Base-by-base conservation (phyloP, 2,329 filamentous ascomycete species). In the Hymenoscyphus albidus region DNA sequence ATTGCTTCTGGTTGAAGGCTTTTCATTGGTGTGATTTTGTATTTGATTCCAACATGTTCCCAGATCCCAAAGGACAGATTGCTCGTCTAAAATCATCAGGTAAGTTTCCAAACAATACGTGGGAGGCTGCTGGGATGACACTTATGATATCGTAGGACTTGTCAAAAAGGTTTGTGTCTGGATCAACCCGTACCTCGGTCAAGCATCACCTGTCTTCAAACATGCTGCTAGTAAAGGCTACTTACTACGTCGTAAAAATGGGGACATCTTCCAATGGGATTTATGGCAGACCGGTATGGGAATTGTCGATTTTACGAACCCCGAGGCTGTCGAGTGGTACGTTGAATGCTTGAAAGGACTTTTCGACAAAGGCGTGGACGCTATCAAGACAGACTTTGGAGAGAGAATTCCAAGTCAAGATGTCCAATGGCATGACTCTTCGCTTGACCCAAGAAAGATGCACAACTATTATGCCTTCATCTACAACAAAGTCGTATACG, bases 1-100 rank as follows among this genome's bases (percentile, higher is more conserved):
- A 88, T 71, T 85, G 82, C 71, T 88, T 87, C 77, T 88, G 85
- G 85, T 80, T 88, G 74, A 82, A 84, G 40, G 82, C 82, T 1
- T 87, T 86, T 70, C 84, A 87, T 67, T 88, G 85, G 85, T 87
- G 85, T 69, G 85, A 88, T 71, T 87, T 88, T 65, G 78, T 83
- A 10, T 88, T 87, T 75, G 83, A 85, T 59, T 74, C 78, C 1
- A 79, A 83, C 31, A 82, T 81, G 73, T 88, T 88, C 70, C 83
- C 85, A 0, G 83, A 88, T 67, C 83, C 85, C 0, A 77, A 78
- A n/a, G 81, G 78, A 0, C 84, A 85, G 66, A 81, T 88, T 63
- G 72, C 77, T 22, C 78, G 83, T 1, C 73, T 87, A 40, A 87
- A 86, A 67, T 77, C 80, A 18, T 79, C 79, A 2, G 71, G 72